Evolutionary conservation across 2,329 filamentous ascomycete species (phyloP), one percentile per base, ranked within the genome.

Genomic region (Pseudocercospora crystallina): DNA sequence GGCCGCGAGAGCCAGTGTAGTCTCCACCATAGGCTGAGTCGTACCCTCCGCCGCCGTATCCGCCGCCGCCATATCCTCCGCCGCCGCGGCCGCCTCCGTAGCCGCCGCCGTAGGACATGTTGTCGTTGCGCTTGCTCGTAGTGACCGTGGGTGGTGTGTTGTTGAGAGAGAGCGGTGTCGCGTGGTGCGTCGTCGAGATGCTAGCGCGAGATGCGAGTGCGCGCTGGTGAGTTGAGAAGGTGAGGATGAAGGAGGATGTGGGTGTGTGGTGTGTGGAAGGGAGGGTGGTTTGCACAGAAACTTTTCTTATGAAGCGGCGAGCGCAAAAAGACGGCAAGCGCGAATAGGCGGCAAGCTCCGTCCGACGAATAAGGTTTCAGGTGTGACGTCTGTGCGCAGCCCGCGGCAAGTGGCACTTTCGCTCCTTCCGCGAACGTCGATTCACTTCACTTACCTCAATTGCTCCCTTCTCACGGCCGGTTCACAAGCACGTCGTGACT

Each of bases 31-130:
- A 54, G 42, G 56, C 61, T 54, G 65, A 64, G 59, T 64, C 51
- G 53, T 56, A 54, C 26, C 59, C 56, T 40, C 60, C 73, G 60
- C 72, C 61, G 47, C 67, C 66, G 51, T 69, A 69, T 60, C 69
- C 66, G 46, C 70, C 70, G 56, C 73, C 69, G 49, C 73, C 43
- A 29, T 39, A 40, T 30, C 50, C 71, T 58, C 79, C 74, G 59
- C 77, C 76, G 57, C 76, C 72, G 59, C 69, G 68, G 58, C 69
- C 66, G 47, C 70, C 70, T 58, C 74, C 71, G 56, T 75, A 72
- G 58, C 79, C 74, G 49, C 77, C 79, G 66, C 83, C 80, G 82
- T 89, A 87, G 74, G 86, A 88, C 86, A 89, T 89, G 69, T 67
- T 80, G 39, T 47, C 39, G 37, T 38, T 30, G 31, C 36, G n/a